Base-by-base conservation (phyloP, 2,329 filamentous ascomycete genomes). In the Arachnopeziza araneosa region DNA sequence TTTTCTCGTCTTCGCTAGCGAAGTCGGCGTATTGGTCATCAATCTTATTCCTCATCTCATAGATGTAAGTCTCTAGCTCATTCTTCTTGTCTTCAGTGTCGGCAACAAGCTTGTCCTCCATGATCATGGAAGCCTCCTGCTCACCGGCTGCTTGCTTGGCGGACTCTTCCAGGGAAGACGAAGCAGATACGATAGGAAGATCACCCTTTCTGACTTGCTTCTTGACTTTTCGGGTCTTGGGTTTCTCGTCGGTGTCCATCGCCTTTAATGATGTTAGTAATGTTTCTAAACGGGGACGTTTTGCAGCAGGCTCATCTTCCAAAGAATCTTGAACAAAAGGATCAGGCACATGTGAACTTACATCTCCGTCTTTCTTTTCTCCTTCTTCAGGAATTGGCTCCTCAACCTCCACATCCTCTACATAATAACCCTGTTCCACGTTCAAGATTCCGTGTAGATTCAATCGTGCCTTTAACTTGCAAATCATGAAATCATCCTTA, bases 71-170 rank as follows among this genome's bases (percentile, higher is more conserved):
- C 83, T 99, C 95, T 57, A 99, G 90, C 79, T 98, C 93, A 81
- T 99, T 99, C 91, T 98, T 99, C 86, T 96, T 96, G 81, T 98
- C 92, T 75, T 98, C 95, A 48, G 95, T 99, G 76, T 98, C 95
- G 69, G 90, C 91, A 59, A 99, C 93, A 60, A 98, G 88, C 84
- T 98, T 99, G 80, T 99, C 95, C 77, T 97, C 92, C 86, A 96
- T 93, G 69, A 92, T 86, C 95, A 99, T 98, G 69, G 86, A 75
- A 67, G 87, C 83, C 79, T 99, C 95, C 75, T 88, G 87, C 83
- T 99, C 95, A 55, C 82, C 77, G 66, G 87, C 80, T n/a, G 80
- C 72, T 63, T 86, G 79, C 81, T 90, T 93, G 72, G 79, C 74
- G 19, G 80, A 69, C 55, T 84, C 75, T 64, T 96, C 92, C 60